Base-by-base conservation (phyloP, 2,329 filamentous ascomycete species). In the Aspergillus versicolor region DNA sequence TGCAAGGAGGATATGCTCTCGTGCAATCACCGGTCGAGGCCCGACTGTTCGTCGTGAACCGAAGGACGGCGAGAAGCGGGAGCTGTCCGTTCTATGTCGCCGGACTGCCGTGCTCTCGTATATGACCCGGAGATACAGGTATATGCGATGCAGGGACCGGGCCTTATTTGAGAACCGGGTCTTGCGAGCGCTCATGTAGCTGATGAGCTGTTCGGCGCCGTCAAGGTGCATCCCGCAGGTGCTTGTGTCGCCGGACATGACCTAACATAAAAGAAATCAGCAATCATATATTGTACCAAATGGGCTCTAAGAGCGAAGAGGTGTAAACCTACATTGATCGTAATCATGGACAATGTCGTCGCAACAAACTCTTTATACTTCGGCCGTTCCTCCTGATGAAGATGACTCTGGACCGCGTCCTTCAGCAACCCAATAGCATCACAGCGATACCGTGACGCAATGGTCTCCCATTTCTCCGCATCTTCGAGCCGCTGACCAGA, bases 301-400 rank as follows among this genome's bases (percentile, higher is more conserved):
- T 24, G 11, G 21, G 11, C 15, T n/a, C 15, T 24, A n/a, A 7
- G 19, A 2, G n/a, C 4, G 2, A 15, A 8, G 45, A 9, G 37
- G 24, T 13, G 21, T 27, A 15, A 5, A 46, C 21, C 6, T 45
- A 58, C 56, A 58, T 58, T 54, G 13, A 58, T 58, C 5, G 56
- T 41, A 30, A 58, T 30, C 56, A 58, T 58, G 13, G 56, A 58
- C 11, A 58, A 43, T 40, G 54, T 58, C 2, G 56, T 58, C 11
- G 56, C 56, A 13, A 58, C 37, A 15, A 58, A 41, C 13, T 58
- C 56, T 27, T 58, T 58, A 40, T 58, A 58, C n/a, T 54, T 58
- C 2, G 56, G 56, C 41, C 41, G 21, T 15, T 15, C 8, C 2
- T 53, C 42, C 2, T 30, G 17, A n/a, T 43, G 17, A 24, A 51